Percentiles rank a stretch among this genome's conserved stretches.
phyloP scores from a whole-genome alignment of 352 stramenopile species.

The Phytophthora ramorum region DNA sequence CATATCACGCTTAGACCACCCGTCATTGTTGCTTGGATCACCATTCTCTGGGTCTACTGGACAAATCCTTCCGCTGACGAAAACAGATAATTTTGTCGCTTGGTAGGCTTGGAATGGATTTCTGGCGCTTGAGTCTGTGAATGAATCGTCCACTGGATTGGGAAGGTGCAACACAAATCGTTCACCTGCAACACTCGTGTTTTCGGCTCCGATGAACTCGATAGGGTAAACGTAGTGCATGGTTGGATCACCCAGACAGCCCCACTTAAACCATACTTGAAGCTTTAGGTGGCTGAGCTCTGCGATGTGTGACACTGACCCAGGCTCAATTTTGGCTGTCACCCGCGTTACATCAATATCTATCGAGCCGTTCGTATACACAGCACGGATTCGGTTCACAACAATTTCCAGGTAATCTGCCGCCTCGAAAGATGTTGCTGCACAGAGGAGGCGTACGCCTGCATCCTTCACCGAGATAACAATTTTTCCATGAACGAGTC shows the following conservation, averaged over 20 bases:
- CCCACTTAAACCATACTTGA: slow-evolving; percentile 61
- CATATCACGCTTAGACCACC: slow-evolving; percentile 62
- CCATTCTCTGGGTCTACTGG: slow-evolving; percentile 25
- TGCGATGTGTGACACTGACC: slow-evolving; percentile 60
- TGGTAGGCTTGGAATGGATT: slow-evolving; percentile 39
- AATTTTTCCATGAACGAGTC: slow-evolving; percentile 65
- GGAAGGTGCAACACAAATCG: slow-evolving; percentile 13
- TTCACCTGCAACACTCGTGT: slow-evolving; percentile 13
- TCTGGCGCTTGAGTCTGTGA: not conserved
- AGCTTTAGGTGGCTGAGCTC: slow-evolving; percentile 65
- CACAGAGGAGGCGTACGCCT: slow-evolving; percentile 52
- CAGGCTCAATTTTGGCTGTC: slow-evolving; percentile 72
- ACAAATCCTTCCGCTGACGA: slow-evolving; percentile 52
- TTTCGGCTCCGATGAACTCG: slow-evolving; percentile 30
- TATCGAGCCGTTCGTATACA: slow-evolving; percentile 41
- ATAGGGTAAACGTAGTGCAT: slow-evolving; percentile 67
- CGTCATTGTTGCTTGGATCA: slow-evolving; percentile 20
- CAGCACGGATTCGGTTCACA: slow-evolving; percentile 42
- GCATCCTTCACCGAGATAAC: slow-evolving; percentile 45
- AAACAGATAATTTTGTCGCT: slow-evolving; percentile 46
- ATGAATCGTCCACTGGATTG: not conserved
- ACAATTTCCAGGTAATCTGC: slow-evolving; percentile 63
- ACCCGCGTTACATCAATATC: slow-evolving; percentile 55
- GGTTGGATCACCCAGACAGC: slow-evolving; percentile 19
- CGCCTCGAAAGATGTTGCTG: slow-evolving; percentile 53